Evolutionary conservation across 257 asterid genomes (phyloP), one percentile per base, ranked within the genome.

Genomic region (Petunia secreta): DNA sequence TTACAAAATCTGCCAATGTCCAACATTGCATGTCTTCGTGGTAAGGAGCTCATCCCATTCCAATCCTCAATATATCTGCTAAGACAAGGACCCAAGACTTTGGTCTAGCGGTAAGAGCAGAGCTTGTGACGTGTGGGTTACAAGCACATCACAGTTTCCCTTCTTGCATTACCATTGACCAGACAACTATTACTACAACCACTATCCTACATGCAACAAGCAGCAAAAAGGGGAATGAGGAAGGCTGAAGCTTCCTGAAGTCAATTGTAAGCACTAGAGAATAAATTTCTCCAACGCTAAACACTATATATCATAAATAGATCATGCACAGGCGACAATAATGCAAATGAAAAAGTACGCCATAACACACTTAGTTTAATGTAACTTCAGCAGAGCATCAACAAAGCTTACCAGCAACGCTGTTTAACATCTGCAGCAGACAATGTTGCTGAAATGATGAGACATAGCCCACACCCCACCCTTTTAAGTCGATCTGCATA

Each of bases 381-480:
- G 78, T 52, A 40, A 73, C 36, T 73, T 73, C 46, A 50, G 78
- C 34, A 73, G 63, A 73, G 46, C 46, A 52, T 73, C 25, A 71
- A 62, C 78, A 84, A 81, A 83, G 82, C 92, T 87, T 86, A 96
- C 99, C 99, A 25, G 99, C 94, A 78, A 96, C 99, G 68, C 98
- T 87, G 83, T 94, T 94, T 87, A 96, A 87, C 96, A 96, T 96
- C 87, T 94, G 98, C 85, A 96, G 94, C 83, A 94, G 94, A 86
- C 98, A 96, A 84, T 94, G 90, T 83, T 96, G 99, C 88, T 96
- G 99, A 88, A 91, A 96, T 79, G 93, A 91, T 59, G 98, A 87
- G 83, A 92, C 50, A 87, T 96, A 96, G 76, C 97, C 95, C 82
- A 94, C 96, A 80, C 97, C 98, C 98, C 99, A 94, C 81, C 99